Evolutionary conservation across 768 basidiomycete species (phyloP), one percentile per base, ranked within the genome.

Genomic region (Leccinum truebloodii): DNA sequence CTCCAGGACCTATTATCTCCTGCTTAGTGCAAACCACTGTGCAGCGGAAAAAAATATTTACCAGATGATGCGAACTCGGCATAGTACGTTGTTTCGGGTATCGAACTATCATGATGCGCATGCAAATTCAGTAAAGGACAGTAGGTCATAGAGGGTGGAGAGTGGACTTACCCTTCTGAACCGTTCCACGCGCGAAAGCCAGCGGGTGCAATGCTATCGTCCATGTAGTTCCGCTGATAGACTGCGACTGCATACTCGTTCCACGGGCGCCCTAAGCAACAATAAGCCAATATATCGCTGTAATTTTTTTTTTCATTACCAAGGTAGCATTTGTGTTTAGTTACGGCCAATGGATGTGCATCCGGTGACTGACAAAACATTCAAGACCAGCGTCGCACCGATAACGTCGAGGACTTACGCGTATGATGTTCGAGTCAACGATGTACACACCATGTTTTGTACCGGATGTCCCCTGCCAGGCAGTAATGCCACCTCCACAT

Each of bases 401-500:
- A 18, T 16, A 51, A 18, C 4, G 16, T 28, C 26, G 26, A 18
- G 26, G 16, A 18, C 50, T 51, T 51, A 51, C 50, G 9, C 50
- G 50, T 28, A 51, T 51, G 50, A 51, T 28, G 4, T 5, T 28
- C 26, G 50, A 51, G 18, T 51, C 26, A 18, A 18, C 26, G 26
- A 51, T 51, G 50, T 51, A 51, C 16, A 28, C 82, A 3, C 83
- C 83, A 63, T 84, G 2, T 76, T 77, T 8, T 24, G 20, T n/a
- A 24, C 22, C 44, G 14, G 46, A 6, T 35, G 82, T 83, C 2
- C 87, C 86, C 60, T 84, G 84, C 86, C 86, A 87, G 0, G 86
- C 86, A 16, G 79, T 79, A 28, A 87, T 76, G 1, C 86, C 86
- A 3, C 86, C 87, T 0, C 86, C 86, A 59, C 84, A 86, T 0